phyloP scores from a whole-genome alignment of 2,329 filamentous ascomycete genomes.

The Plenodomus biglobosus region DNA sequence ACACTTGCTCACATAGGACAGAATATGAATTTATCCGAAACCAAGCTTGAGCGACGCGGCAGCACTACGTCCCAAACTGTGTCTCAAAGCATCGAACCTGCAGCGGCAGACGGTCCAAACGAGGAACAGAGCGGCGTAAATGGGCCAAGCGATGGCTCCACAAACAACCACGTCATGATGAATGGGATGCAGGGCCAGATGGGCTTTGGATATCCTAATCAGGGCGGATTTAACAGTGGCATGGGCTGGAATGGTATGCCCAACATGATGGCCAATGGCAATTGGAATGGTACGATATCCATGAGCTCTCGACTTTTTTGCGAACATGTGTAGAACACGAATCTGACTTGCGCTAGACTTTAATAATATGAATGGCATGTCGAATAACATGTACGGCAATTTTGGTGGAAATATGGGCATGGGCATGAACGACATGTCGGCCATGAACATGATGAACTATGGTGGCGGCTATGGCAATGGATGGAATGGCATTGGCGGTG shows the following conservation, averaged over 20 bases:
- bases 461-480: conserved; percentile 65
- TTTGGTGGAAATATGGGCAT: conserved; percentile 70
- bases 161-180: conserved; percentile 27
- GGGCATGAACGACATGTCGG: conserved; percentile 75
- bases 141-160: conserved; percentile 19
- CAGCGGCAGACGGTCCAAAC: conserved; percentile 18
- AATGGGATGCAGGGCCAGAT: conserved; percentile 35
- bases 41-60: conserved; percentile 16
- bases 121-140: conserved; percentile 21
- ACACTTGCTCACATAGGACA: conserved; percentile 17
- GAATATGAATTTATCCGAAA: conserved; percentile 15
- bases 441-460: conserved; percentile 67
- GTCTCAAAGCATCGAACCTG: conserved; percentile 19
- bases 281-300: conserved; percentile 69
- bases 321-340: background rate
- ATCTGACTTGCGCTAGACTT: conserved; percentile 29
- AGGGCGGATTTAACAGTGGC: conserved; percentile 54
- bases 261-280: conserved; percentile 55
- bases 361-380: conserved; percentile 72
- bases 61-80: conserved; percentile 20
- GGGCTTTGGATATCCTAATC: conserved; percentile 48
- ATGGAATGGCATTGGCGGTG: conserved; percentile 67
- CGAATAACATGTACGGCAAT: conserved; percentile 79
- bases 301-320: conserved; percentile 11
- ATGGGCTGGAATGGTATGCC: conserved; percentile 58